phyloP scores from a whole-genome alignment of 2,329 filamentous ascomycete species.

The Thelonectria olida region DNA sequence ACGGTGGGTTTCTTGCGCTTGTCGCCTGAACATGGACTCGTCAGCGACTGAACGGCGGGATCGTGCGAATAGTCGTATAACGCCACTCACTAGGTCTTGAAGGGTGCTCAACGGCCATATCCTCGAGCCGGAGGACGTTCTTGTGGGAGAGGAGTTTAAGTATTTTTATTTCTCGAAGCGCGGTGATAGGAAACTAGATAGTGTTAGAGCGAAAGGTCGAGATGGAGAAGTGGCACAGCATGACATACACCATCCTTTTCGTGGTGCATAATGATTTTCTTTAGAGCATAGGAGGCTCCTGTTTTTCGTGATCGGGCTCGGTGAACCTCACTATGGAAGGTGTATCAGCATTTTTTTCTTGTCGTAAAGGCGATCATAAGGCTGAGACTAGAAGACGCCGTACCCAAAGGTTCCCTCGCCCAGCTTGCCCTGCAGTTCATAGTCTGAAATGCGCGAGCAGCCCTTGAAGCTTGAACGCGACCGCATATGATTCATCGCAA shows the following conservation, averaged over 20 bases:
- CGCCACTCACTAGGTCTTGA: slow-evolving; percentile 64
- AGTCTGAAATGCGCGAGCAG: slow-evolving; percentile 84
- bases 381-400: slow-evolving; percentile 41
- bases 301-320: slow-evolving; percentile 83
- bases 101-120: slow-evolving; percentile 92
- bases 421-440: slow-evolving; percentile 83
- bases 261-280: slow-evolving; percentile 99
- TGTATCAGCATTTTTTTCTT: slow-evolving; percentile 10
- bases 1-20: slow-evolving; percentile 86
- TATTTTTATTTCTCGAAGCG: slow-evolving; percentile 95
- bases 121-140: slow-evolving; percentile 87
- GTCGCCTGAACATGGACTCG: slow-evolving; percentile 61
- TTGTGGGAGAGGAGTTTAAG: slow-evolving; percentile 92
- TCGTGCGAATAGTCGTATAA: background rate
- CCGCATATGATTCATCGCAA: slow-evolving; percentile 65
- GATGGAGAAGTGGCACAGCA: slow-evolving; percentile 2
- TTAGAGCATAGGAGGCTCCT: slow-evolving; percentile 83
- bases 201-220: slow-evolving; percentile 18
- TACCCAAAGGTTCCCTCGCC: slow-evolving; percentile 96
- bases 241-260: slow-evolving; percentile 89
- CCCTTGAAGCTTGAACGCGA: slow-evolving; percentile 75
- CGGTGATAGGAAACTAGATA: slow-evolving; percentile 92
- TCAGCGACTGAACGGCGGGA: slow-evolving; percentile 15
- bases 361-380: background rate
- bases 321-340: slow-evolving; percentile 77